Conservation (phyloP, 805 yeast genomes). For the Candida methanosorbosa region DNA sequence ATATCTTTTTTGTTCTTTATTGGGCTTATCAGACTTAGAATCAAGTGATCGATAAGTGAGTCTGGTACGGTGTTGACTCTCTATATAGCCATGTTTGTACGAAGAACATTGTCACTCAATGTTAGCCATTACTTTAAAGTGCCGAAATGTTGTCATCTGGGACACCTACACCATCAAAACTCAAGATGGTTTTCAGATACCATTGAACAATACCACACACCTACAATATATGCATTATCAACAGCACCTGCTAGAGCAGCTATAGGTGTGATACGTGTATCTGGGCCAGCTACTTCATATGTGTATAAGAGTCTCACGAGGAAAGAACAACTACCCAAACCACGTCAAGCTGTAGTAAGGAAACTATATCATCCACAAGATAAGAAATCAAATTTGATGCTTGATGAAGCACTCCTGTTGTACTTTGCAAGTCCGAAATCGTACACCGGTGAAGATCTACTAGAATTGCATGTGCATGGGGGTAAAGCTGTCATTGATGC, state of each 20-base stretch:
- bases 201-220: too few relatives aligned
- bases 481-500: conserved; percentile 77
- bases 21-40: too few relatives aligned
- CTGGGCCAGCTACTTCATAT: conserved; percentile 55
- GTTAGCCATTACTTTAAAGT: too few relatives aligned
- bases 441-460: conserved; percentile 86
- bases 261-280: conserved; percentile 73
- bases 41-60: too few relatives aligned
- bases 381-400: conserved; percentile 21
- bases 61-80: too few relatives aligned
- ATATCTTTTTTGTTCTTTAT: too few relatives aligned
- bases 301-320: conserved; percentile 41
- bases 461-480: conserved; percentile 92
- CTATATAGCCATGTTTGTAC: too few relatives aligned
- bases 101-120: too few relatives aligned
- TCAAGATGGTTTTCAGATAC: too few relatives aligned
- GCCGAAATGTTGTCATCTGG: too few relatives aligned
- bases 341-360: conserved; percentile 50
- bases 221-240: conserved; percentile 87
- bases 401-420: conserved; percentile 73
- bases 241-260: conserved; percentile 80
- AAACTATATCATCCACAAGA: conserved; percentile 39
- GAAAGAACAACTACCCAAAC: conserved; percentile 28
- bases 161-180: too few relatives aligned
- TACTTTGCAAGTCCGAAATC: conserved; percentile 68